Evolutionary conservation across 192 early-diverging fungal species (phyloP).

Genomic region (Coemansia sp.): DNA sequence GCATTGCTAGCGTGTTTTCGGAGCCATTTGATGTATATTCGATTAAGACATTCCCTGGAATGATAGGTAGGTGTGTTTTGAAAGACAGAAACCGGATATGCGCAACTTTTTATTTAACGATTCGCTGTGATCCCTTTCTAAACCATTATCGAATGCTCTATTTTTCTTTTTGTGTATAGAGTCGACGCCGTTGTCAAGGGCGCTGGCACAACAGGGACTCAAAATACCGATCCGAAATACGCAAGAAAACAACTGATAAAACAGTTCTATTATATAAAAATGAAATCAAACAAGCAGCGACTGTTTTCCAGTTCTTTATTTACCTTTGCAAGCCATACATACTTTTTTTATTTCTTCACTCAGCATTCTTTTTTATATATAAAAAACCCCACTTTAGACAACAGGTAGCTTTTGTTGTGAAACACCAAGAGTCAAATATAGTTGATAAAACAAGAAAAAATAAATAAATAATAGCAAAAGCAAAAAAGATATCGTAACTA

Average conservation of each 20-base stretch:
- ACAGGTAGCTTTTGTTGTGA: too few relatives aligned
- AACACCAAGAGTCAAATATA: background rate
- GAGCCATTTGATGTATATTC: constrained; percentile 77
- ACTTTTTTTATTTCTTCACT: background rate
- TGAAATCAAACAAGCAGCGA: background rate
- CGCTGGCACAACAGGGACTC: constrained; percentile 75
- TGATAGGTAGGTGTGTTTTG: constrained; percentile 64
- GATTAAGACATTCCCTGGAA: constrained; percentile 80
- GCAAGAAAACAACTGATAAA: constrained; percentile 42
- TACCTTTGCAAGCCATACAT: background rate
- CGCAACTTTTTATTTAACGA: background rate
- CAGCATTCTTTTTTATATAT: too few relatives aligned
- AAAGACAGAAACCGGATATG: too few relatives aligned
- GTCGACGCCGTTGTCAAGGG: constrained; percentile 73
- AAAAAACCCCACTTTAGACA: too few relatives aligned
- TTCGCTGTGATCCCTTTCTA: too few relatives aligned
- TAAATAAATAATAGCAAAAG: constrained; percentile 50
- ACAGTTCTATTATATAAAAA: background rate
- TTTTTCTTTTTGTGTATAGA: constrained; percentile 45
- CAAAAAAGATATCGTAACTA: constrained; percentile 39
- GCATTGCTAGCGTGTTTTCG: constrained; percentile 60
- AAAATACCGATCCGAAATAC: constrained; percentile 78
- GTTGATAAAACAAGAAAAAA: background rate
- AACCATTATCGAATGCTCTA: background rate
- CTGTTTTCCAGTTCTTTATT: background rate